A percentile compares a stretch with the other conserved stretches of the same genome.
phyloP scores from a whole-genome alignment of 495 filamentous ascomycete species.

The Penicillium lagena region DNA sequence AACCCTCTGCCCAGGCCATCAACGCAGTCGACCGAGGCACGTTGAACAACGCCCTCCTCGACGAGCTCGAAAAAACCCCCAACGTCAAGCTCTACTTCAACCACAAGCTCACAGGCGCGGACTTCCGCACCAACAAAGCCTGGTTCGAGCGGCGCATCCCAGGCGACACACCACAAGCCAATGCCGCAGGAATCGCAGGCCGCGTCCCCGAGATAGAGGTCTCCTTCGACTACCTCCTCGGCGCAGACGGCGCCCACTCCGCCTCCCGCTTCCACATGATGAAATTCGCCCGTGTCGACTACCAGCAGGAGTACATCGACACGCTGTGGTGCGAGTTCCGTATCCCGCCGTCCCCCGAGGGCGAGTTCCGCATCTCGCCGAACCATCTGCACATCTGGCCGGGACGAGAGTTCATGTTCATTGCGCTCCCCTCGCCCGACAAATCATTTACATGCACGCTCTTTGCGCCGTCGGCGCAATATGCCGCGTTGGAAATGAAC shows the following conservation, averaged over 20 bases:
- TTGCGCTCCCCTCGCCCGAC: constrained; percentile 84
- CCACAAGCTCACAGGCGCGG: constrained; percentile 82
- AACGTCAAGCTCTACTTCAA: constrained; percentile 91
- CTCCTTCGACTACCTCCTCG: constrained; percentile 84
- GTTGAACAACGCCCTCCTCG: constrained; percentile 81
- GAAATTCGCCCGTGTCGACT: constrained; percentile 84
- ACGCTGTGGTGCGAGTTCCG: constrained; percentile 96
- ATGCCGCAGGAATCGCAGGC: constrained; percentile 21
- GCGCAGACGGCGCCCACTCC: constrained; percentile 95
- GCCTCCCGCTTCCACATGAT: constrained; percentile 85
- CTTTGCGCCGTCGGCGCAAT: constrained; percentile 62
- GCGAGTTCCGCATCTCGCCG: constrained; percentile 70
- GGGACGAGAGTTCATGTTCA: constrained; percentile 90
- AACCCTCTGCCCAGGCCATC: constrained; percentile 37
- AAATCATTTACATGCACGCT: constrained; percentile 93
- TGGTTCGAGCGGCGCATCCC: constrained; percentile 68
- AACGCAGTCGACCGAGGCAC: constrained; percentile 67
- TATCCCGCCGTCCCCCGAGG: constrained; percentile 53
- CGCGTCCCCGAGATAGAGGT: constrained; percentile 59
- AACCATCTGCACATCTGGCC: constrained; percentile 99
- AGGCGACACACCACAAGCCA: constrained; percentile 23
- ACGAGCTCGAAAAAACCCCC: constrained; percentile 71
- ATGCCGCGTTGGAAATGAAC: constrained; percentile 48
- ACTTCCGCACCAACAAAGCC: constrained; percentile 69
- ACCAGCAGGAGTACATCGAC: constrained; percentile 93